phyloP scores from a whole-genome alignment of 1,284 basidiomycete genomes.

The Pseudozyma hubeiensis region DNA sequence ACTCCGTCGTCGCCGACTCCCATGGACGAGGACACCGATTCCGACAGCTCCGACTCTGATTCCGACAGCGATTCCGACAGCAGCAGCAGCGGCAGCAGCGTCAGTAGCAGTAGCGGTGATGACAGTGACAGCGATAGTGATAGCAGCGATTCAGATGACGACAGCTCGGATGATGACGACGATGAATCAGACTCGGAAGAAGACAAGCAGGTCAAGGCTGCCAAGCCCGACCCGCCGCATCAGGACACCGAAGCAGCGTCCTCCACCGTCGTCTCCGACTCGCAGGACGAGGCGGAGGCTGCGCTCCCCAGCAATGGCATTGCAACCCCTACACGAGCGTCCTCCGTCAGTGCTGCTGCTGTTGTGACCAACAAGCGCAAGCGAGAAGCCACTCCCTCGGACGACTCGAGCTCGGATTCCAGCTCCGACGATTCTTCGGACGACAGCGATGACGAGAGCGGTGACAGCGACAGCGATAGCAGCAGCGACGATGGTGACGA shows the following conservation, averaged over 20 bases:
- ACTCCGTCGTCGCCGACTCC: constrained; percentile 7
- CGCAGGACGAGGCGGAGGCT: constrained; percentile 48
- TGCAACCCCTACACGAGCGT: constrained; percentile 29
- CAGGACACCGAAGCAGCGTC: constrained; percentile 40
- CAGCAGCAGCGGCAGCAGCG: constrained; percentile 5
- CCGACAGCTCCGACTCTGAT: constrained; percentile 17
- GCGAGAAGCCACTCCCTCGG: constrained; percentile 17
- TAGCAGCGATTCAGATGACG: not conserved
- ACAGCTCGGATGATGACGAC: constrained; percentile 31
- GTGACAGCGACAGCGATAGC: constrained; percentile 12
- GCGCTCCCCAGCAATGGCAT: constrained; percentile 37
- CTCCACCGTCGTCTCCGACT: constrained; percentile 36
- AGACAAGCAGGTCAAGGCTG: constrained; percentile 36
- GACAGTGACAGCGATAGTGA: constrained; percentile 5
- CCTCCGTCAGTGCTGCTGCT: constrained; percentile 11
- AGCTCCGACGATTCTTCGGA: constrained; percentile 21
- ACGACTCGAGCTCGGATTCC: constrained; percentile 17
- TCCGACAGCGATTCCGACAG: constrained; percentile 10
- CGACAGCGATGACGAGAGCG: constrained; percentile 18
- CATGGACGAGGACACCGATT: constrained; percentile 34
- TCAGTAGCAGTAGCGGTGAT: not conserved
- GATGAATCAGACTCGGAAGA: constrained; percentile 9
- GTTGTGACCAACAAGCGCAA: constrained; percentile 33
- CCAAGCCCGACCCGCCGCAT: constrained; percentile 24
- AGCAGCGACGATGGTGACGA: constrained; percentile 27